Base-by-base conservation (phyloP, 2,329 filamentous ascomycete species). In the Pestalotiopsis sp. region DNA sequence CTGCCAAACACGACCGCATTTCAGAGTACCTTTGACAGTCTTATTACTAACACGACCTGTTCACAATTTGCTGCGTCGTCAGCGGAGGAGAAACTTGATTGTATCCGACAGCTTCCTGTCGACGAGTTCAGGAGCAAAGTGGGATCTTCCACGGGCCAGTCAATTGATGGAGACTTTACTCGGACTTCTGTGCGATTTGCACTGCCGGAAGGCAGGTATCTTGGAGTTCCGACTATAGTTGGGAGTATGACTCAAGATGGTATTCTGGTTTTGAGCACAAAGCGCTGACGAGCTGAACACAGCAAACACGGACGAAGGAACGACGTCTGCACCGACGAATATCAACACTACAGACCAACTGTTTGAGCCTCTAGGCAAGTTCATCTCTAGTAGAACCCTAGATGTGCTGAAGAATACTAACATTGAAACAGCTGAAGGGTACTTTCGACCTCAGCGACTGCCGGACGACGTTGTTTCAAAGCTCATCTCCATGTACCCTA, bases 111-210 rank as follows among this genome's bases (percentile, higher is more conserved):
- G 20, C 45, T 52, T 9, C 14, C 45, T 1, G 45, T 52, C 3
- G 45, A 20, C 6, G 45, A 52, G 3, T 65, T 65, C 41, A 49
- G 27, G 17, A 38, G 27, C 14, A 65, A 56, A 9, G 45, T 57
- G 1, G 63, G 63, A 4, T 4, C 63, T 7, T 56, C 49, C 17
- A 65, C 63, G 3, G 63, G 63, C 11, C 63, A 65, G 11, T 65
- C 63, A 6, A 65, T 65, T 23, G 63, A 65, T 14, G 63, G 63
- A 3, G 63, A 65, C 9, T 65, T 65, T 20, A 65, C 63, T n/a
- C 41, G 63, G 20, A 65, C 63, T 6, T 65, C 63, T 20, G 38
- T 65, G 27, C 63, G 57, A 38, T 65, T 65, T 9, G 63, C 63
- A 7, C 25, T 65, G 17, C 63, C 63, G 13, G 45, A 49, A 1